These are phyloP conservation scores for Senna tora DNA, from an alignment of 306 rosid species.

Conservation along the genomic window DNA sequence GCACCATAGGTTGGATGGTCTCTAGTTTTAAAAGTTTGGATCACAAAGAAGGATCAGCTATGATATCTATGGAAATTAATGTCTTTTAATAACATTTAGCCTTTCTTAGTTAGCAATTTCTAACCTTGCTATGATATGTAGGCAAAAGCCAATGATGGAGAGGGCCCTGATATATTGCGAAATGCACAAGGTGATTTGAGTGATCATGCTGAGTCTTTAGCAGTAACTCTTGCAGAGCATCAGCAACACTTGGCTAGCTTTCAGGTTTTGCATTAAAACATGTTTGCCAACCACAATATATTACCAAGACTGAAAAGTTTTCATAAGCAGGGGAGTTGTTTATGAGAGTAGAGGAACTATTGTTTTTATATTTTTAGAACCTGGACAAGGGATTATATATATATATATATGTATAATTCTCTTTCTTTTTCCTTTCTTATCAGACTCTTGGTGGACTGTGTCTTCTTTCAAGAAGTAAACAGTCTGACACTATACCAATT, in stretches of 20 bases:
- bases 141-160: constrained; percentile 96
- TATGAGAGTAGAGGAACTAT: background rate
- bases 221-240: constrained; percentile 94
- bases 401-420: background rate
- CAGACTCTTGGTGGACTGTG: constrained; percentile 16
- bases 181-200: constrained; percentile 63
- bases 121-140: constrained; percentile 40
- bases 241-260: constrained; percentile 97
- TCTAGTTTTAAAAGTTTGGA: too few relatives aligned
- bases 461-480: background rate
- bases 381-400: constrained; percentile 14
- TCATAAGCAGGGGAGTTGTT: background rate
- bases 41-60: too few relatives aligned
- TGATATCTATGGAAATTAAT: constrained; percentile 11
- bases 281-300: constrained; percentile 27
- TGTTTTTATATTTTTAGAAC: constrained; percentile 15
- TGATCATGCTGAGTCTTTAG: constrained; percentile 90
- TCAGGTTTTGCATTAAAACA: constrained; percentile 64
- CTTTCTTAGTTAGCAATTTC: too few relatives aligned
- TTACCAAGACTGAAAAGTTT: constrained; percentile 19
- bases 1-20: too few relatives aligned
- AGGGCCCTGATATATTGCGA: constrained; percentile 92
- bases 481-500: background rate
- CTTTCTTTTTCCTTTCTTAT: background rate
- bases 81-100: too few relatives aligned